Evolutionary conservation across 192 early-diverging fungal genomes (phyloP).

Genomic region (Rhizophagus clarus): DNA sequence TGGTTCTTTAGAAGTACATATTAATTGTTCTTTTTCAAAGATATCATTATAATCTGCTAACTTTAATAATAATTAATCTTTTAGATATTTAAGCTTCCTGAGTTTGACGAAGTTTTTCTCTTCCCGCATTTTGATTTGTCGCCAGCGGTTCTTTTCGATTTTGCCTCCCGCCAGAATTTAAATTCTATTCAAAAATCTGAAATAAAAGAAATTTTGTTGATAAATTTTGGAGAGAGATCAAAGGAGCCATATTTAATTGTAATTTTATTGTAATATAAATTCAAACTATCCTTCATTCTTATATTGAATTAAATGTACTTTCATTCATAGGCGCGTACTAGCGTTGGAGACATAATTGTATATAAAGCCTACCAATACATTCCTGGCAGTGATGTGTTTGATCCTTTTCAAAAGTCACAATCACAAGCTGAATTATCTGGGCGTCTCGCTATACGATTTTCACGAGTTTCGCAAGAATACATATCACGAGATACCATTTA

Average conservation of each 20-base stretch:
- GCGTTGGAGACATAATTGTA: constrained; percentile 67
- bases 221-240: constrained; percentile 60
- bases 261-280: constrained; percentile 29
- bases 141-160: constrained; percentile 58
- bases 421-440: constrained; percentile 35
- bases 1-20: constrained; percentile 64
- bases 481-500: constrained; percentile 56
- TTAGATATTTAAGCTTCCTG: constrained; percentile 58
- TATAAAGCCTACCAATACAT: constrained; percentile 68
- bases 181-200: constrained; percentile 47
- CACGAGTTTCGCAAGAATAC: constrained; percentile 63
- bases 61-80: not conserved
- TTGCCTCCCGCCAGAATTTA: constrained; percentile 41
- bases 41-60: not conserved
- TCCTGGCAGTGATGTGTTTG: constrained; percentile 37
- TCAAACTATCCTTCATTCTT: not conserved
- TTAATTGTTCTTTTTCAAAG: not conserved
- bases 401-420: constrained; percentile 17
- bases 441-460: constrained; percentile 69
- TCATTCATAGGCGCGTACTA: constrained; percentile 60
- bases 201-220: constrained; percentile 71
- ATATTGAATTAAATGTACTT: not conserved
- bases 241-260: constrained; percentile 73
- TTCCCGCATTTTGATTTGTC: constrained; percentile 62
- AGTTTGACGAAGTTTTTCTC: constrained; percentile 57